Percentiles rank a stretch among this genome's conserved stretches.
Conservation (phyloP, 805 yeast species). For the Suhomyces canberraensis region DNA sequence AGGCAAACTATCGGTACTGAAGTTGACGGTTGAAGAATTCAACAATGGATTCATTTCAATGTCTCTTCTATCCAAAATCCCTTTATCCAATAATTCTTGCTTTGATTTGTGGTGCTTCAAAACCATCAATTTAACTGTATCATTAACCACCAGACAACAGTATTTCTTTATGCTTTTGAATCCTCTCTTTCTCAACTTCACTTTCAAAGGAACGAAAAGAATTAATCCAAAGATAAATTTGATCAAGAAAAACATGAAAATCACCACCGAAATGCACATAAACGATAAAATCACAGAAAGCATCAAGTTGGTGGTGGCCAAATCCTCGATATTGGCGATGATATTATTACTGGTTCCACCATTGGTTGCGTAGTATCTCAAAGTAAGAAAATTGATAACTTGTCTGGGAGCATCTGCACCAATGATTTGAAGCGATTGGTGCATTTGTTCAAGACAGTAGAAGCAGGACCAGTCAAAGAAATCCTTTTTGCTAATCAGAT, state of each 20-base stretch:
- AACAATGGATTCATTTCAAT: conserved; percentile 28
- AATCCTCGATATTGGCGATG: conserved; percentile 45
- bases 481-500: conserved; percentile 59
- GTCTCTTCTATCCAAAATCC: conserved; percentile 22
- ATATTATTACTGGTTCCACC: conserved; percentile 41
- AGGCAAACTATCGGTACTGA: background rate
- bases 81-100: conserved; percentile 29
- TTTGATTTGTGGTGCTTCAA: conserved; percentile 37
- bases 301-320: conserved; percentile 58
- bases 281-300: conserved; percentile 72
- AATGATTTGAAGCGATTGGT: conserved; percentile 57
- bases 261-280: conserved; percentile 70
- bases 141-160: conserved; percentile 59
- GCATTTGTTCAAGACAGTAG: conserved; percentile 60
- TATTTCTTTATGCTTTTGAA: conserved; percentile 53
- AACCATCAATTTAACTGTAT: conserved; percentile 52
- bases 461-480: conserved; percentile 68
- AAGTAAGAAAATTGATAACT: conserved; percentile 73
- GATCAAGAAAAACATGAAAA: conserved; percentile 69
- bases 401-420: conserved; percentile 88
- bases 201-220: conserved; percentile 49
- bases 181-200: conserved; percentile 36
- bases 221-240: conserved; percentile 54
- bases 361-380: conserved; percentile 48
- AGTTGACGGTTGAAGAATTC: conserved; percentile 12